Evolutionary conservation across 768 basidiomycete species (phyloP).

Genomic region (Boletellus emodensis): DNA sequence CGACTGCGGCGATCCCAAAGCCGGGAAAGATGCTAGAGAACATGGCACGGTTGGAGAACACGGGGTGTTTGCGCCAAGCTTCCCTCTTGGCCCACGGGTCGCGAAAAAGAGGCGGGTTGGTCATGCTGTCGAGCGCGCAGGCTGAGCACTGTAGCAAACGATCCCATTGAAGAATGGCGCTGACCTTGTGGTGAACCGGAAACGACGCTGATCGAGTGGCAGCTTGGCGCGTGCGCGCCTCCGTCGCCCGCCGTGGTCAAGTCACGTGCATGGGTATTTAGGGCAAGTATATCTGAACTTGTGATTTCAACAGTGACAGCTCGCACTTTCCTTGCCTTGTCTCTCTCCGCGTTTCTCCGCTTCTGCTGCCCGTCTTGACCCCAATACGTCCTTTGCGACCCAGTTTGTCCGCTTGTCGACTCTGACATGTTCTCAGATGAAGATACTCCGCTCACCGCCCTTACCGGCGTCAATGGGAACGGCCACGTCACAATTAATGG

Average conservation of each 20-base stretch:
- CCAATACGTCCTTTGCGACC: background rate
- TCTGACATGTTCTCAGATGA: slow-evolving; percentile 55
- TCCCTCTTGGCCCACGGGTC: slow-evolving; percentile 95
- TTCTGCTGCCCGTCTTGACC: slow-evolving; percentile 6
- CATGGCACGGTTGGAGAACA: slow-evolving; percentile 84
- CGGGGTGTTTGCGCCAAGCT: slow-evolving; percentile 87
- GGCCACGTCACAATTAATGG: slow-evolving; percentile 44
- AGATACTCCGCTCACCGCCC: slow-evolving; percentile 45
- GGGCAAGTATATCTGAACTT: slow-evolving; percentile 56
- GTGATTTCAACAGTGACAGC: slow-evolving; percentile 25
- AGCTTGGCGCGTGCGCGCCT: background rate
- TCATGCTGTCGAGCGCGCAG: slow-evolving; percentile 39
- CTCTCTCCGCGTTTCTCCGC: slow-evolving; percentile 28
- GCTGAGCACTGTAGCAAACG: slow-evolving; percentile 10
- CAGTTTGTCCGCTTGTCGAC: slow-evolving; percentile 20
- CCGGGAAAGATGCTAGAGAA: slow-evolving; percentile 91
- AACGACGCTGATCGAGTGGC: background rate
- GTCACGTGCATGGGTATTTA: slow-evolving; percentile 37
- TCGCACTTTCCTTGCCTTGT: slow-evolving; percentile 28
- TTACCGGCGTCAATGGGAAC: slow-evolving; percentile 41
- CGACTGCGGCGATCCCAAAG: slow-evolving; percentile 87
- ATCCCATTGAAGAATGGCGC: background rate
- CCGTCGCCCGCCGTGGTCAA: slow-evolving; percentile 1
- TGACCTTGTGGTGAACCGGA: slow-evolving; percentile 20
- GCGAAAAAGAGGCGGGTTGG: slow-evolving; percentile 70